These are phyloP conservation scores for Pyronema omphalodes DNA, from an alignment of 495 filamentous ascomycete species.

Conservation along the genomic window DNA sequence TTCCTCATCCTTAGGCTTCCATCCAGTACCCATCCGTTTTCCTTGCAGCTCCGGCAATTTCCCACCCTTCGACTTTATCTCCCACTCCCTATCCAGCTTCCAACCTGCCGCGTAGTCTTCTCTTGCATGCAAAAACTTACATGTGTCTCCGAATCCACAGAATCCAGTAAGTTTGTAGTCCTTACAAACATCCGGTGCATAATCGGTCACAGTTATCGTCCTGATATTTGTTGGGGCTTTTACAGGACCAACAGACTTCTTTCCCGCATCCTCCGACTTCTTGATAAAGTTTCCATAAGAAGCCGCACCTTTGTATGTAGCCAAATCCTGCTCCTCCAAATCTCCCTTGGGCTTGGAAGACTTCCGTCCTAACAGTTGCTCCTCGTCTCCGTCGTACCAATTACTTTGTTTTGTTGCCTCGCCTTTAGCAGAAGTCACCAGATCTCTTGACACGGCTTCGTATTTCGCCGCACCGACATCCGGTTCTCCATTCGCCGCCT, in stretches of 20 bases:
- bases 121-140: constrained; percentile 72
- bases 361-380: constrained; percentile 33
- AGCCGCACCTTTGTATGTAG: constrained; percentile 55
- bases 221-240: constrained; percentile 82
- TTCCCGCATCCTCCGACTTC: constrained; percentile 63
- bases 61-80: constrained; percentile 60
- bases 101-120: constrained; percentile 87
- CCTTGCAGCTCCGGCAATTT: constrained; percentile 36
- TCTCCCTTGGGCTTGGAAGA: constrained; percentile 33
- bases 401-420: constrained; percentile 77
- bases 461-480: constrained; percentile 38
- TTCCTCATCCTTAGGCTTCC: constrained; percentile 28
- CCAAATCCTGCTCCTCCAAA: constrained; percentile 10
- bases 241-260: constrained; percentile 57
- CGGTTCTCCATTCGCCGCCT: constrained; percentile 26
- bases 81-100: constrained; percentile 91
- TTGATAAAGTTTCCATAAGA: constrained; percentile 58
- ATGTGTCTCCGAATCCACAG: constrained; percentile 65
- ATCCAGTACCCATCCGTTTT: constrained; percentile 39
- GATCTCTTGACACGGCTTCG: constrained; percentile 37
- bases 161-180: constrained; percentile 84
- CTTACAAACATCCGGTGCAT: constrained; percentile 87
- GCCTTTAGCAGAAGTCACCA: constrained; percentile 53
- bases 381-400: constrained; percentile 52
- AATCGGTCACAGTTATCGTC: constrained; percentile 78